Evolutionary conservation across 1,284 basidiomycete genomes (phyloP).

Genomic region (Agroathelia rolfsii): DNA sequence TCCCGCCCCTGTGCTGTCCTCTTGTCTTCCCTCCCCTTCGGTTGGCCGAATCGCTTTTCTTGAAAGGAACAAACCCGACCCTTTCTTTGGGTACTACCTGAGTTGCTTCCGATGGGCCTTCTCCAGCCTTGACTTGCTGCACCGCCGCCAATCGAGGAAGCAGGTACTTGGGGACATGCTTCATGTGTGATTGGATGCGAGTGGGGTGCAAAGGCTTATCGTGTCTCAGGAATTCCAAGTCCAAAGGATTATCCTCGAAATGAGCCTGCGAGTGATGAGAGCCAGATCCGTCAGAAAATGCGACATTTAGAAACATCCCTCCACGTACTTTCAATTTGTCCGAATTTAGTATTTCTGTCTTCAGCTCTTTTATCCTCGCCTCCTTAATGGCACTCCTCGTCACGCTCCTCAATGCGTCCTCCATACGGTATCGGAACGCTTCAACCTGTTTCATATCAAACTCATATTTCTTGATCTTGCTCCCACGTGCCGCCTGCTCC

Average conservation of each 20-base stretch:
- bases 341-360: constrained; percentile 88
- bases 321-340: constrained; percentile 87
- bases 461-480: constrained; percentile 82
- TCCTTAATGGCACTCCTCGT: constrained; percentile 84
- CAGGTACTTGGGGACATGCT: constrained; percentile 91
- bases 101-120: constrained; percentile 14
- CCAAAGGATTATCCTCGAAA: constrained; percentile 95
- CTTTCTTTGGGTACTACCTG: constrained; percentile 18
- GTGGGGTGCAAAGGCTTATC: constrained; percentile 90
- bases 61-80: constrained; percentile 62
- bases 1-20: constrained; percentile 34
- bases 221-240: constrained; percentile 88
- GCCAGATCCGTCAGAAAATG: background rate
- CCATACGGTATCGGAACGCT: constrained; percentile 98
- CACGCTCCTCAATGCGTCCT: constrained; percentile 86
- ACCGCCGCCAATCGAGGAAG: constrained; percentile 76
- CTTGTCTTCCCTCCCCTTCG: no score
- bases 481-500: constrained; percentile 62
- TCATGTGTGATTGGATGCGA: constrained; percentile 86
- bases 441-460: constrained; percentile 94
- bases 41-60: constrained; percentile 44
- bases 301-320: background rate
- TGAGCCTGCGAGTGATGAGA: constrained; percentile 56
- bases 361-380: constrained; percentile 90
- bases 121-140: constrained; percentile 22